phyloP scores from a whole-genome alignment of 164 flowering plant genomes.

The Sedum album region DNA sequence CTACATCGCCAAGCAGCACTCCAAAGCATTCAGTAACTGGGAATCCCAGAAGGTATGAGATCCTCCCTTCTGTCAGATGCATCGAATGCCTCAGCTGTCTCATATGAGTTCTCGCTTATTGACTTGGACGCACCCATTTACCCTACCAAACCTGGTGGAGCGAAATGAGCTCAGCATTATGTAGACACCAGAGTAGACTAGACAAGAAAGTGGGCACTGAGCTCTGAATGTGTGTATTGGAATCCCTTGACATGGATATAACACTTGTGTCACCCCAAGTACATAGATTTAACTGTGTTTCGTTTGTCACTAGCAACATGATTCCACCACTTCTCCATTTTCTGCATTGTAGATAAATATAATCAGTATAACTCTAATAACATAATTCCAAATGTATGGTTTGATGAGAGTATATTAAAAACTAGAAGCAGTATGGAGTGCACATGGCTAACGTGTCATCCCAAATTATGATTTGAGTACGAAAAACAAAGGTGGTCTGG shows the following conservation, averaged over 20 bases:
- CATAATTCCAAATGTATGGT: no score
- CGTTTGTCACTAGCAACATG: not conserved
- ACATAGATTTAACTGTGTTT: not conserved
- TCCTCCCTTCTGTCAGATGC: slow-evolving; percentile 61
- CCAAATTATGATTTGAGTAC: not conserved
- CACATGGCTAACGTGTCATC: not conserved
- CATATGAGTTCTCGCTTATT: slow-evolving; percentile 64
- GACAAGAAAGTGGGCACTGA: not conserved
- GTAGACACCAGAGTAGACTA: slow-evolving; percentile 19
- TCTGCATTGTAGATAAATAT: not conserved
- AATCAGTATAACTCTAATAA: not conserved
- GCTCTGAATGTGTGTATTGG: not conserved
- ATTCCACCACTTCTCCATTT: not conserved
- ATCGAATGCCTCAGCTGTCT: slow-evolving; percentile 29
- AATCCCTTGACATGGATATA: not conserved
- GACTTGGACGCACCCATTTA: slow-evolving; percentile 59
- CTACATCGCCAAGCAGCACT: slow-evolving; percentile 56
- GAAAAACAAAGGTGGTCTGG: no score
- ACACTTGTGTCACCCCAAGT: not conserved
- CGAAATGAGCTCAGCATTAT: slow-evolving; percentile 21
- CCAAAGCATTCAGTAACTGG: slow-evolving; percentile 31
- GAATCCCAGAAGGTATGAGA: slow-evolving; percentile 43
- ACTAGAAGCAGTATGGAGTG: not conserved
- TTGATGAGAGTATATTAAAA: no score
- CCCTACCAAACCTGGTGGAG: slow-evolving; percentile 39